Evolutionary conservation across 495 filamentous ascomycete species (phyloP).

Genomic region (Aspergillus haitiensis): DNA sequence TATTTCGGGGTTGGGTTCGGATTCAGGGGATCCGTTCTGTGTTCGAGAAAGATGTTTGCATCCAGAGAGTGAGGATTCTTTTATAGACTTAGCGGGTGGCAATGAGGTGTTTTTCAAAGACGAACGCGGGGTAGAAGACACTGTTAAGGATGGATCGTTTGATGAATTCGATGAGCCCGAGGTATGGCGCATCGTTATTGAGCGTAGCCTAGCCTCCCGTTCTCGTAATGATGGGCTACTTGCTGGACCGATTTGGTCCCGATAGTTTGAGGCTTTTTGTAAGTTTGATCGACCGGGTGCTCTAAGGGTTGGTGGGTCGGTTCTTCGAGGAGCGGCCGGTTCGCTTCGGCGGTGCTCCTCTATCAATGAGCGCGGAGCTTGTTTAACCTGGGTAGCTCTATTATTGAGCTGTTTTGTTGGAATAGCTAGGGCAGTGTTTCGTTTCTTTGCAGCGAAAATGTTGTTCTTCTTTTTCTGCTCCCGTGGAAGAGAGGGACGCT

Average conservation of each 20-base stretch:
- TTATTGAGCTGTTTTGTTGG: conserved; percentile 44
- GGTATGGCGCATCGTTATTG: conserved; percentile 30
- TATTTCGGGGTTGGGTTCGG: not conserved
- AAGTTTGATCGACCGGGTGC: conserved; percentile 27
- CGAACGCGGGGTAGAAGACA: not conserved
- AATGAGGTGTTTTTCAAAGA: conserved; percentile 4
- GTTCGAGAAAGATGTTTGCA: conserved; percentile 1
- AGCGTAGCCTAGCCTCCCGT: conserved; percentile 33
- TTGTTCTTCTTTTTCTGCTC: conserved; percentile 35
- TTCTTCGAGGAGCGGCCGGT: conserved; percentile 16
- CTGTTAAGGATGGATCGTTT: not conserved
- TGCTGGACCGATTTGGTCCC: conserved; percentile 10
- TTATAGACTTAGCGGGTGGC: conserved; percentile 6
- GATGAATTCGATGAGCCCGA: conserved; percentile 12
- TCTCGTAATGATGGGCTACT: conserved; percentile 29
- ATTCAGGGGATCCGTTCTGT: conserved; percentile 3
- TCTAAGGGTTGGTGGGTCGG: conserved; percentile 18
- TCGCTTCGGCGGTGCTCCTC: conserved; percentile 43
- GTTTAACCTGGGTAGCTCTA: conserved; percentile 37
- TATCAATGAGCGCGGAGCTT: conserved; percentile 44
- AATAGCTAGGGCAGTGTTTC: conserved; percentile 39
- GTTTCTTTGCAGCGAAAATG: conserved; percentile 40
- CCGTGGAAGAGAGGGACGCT: conserved; percentile 21
- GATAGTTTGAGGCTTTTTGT: conserved; percentile 1
- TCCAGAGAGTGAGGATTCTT: not conserved